Percentiles rank a stretch among this genome's conserved stretches.
Evolutionary conservation across 768 basidiomycete genomes (phyloP).

Genomic region (Phylloporus scabripes): DNA sequence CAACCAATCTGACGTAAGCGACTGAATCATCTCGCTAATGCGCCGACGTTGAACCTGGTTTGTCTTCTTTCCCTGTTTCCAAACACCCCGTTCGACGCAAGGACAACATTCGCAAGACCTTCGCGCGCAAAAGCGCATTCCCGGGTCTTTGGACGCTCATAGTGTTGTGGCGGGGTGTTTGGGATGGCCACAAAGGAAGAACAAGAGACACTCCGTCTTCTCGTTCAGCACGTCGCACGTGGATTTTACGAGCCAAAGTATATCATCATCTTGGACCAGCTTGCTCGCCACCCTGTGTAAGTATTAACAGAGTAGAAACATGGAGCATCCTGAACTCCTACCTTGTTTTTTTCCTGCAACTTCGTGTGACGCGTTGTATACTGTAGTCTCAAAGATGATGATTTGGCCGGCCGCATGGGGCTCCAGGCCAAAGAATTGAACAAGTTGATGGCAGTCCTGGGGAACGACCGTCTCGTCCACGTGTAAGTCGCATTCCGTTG

Average conservation of each 20-base stretch:
- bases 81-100: constrained; percentile 6
- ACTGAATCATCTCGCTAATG: neutral
- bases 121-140: constrained; percentile 6
- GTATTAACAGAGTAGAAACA: constrained; percentile 41
- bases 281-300: constrained; percentile 92
- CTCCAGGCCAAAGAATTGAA: constrained; percentile 85
- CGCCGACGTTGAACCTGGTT: neutral
- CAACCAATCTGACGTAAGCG: neutral
- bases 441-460: constrained; percentile 79
- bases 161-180: constrained; percentile 9
- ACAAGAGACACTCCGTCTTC: constrained; percentile 73
- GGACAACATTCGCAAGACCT: constrained; percentile 3
- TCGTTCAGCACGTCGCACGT: constrained; percentile 90
- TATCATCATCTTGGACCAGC: constrained; percentile 89
- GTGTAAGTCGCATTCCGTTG: constrained; percentile 45
- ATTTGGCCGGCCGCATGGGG: constrained; percentile 86
- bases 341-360: constrained; percentile 3
- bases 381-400: constrained; percentile 85
- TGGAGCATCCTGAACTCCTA: constrained; percentile 15
- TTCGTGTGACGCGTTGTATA: constrained; percentile 19
- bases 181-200: constrained; percentile 70
- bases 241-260: constrained; percentile 93
- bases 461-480: constrained; percentile 72
- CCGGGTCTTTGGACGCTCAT: constrained; percentile 1
- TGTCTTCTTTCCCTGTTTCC: neutral